phyloP scores from a whole-genome alignment of 2,329 filamentous ascomycete species.

The Colletotrichum simmondsii region DNA sequence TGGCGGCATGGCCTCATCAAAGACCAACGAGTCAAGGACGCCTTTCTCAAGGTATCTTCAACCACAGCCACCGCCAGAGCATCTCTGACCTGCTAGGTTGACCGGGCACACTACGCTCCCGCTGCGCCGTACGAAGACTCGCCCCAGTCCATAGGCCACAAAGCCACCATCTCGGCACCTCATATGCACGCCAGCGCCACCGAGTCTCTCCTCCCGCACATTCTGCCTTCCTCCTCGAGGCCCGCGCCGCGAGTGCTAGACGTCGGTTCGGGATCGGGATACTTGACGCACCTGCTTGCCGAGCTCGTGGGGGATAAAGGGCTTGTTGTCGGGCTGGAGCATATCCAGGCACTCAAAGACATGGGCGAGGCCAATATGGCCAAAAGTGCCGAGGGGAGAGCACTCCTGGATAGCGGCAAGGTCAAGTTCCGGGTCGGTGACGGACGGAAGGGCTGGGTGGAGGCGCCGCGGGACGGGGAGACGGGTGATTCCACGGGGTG shows the following conservation, averaged over 20 bases:
- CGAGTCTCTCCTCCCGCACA: constrained; percentile 58
- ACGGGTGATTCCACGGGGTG: constrained; percentile 69
- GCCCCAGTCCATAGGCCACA: constrained; percentile 65
- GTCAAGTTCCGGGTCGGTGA: constrained; percentile 83
- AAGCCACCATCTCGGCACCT: constrained; percentile 68
- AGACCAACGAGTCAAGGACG: constrained; percentile 77
- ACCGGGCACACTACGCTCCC: constrained; percentile 87
- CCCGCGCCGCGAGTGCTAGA: constrained; percentile 71
- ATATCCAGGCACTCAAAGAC: constrained; percentile 73
- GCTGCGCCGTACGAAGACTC: constrained; percentile 73
- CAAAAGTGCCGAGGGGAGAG: constrained; percentile 68
- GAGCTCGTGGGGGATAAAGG: constrained; percentile 71
- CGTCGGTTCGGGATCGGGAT: constrained; percentile 81
- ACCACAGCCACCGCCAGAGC: not conserved
- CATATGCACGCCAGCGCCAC: constrained; percentile 70
- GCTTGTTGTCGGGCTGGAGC: constrained; percentile 78
- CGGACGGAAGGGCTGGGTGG: constrained; percentile 73
- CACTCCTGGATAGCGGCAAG: constrained; percentile 70
- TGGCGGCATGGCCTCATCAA: constrained; percentile 77
- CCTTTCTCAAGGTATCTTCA: constrained; percentile 74
- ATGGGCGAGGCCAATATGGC: constrained; percentile 73
- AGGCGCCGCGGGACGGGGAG: constrained; percentile 52
- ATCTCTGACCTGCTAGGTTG: constrained; percentile 67
- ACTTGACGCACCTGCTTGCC: constrained; percentile 88
- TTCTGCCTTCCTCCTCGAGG: constrained; percentile 48